Evolutionary conservation across 1,284 basidiomycete species (phyloP), one percentile per base, ranked within the genome.

Genomic region (Rugosomyces carneus): DNA sequence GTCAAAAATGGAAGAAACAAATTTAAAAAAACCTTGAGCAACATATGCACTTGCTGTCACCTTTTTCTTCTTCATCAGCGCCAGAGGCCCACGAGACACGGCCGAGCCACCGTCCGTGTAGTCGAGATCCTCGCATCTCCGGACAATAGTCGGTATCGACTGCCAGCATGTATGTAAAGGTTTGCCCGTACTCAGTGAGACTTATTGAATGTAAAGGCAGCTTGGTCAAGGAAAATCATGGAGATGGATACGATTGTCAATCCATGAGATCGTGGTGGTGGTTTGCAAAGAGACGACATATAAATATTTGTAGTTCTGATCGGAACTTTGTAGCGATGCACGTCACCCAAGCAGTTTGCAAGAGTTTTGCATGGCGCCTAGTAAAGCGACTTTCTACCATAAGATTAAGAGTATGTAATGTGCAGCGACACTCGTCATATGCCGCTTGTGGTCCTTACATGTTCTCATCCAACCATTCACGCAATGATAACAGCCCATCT

Each of bases 401-500:
- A 10, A 29, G 5, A 9, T 3, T 2, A 29, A 9, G 10, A 29
- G 3, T 29, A 34, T 8, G 9, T 34, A 16, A 34, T 11, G 31
- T 16, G 21, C 3, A 23, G 21, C 23, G 20, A 42, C n/a, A n/a
- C n/a, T n/a, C n/a, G n/a, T n/a, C n/a, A n/a, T n/a, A 20, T 36
- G 9, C 1, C 16, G 24, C 3, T 4, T 11, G 11, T 10, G 15
- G 10, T 27, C 10, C 10, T 43, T 63, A 70, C 55, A 68, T 61
- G 42, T 71, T 61, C 32, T 73, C 68, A 38, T 70, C 66, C 40
- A 86, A 54, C 78, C 78, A 80, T 8, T 73, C 68, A 47, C 60
- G 61, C 11, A 87, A 56, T 0, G 66, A 53, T 8, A 59, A 57
- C 23, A 85, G 58, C 0, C 77, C 78, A 38, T 70, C n/a, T n/a